phyloP scores from a whole-genome alignment of 2,329 filamentous ascomycete species.

The Cordyceps sp. region DNA sequence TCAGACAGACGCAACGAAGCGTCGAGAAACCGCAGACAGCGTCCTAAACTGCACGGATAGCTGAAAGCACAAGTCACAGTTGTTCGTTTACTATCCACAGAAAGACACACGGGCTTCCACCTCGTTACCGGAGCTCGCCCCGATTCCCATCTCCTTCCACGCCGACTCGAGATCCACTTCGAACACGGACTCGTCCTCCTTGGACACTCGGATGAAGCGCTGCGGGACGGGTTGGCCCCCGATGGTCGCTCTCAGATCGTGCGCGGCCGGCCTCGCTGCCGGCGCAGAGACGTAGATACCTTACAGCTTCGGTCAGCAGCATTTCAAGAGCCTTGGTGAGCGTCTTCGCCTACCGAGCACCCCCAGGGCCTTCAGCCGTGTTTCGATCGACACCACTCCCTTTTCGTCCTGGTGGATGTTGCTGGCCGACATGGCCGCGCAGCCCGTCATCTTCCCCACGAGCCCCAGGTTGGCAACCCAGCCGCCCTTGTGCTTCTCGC shows the following conservation, averaged over 20 bases:
- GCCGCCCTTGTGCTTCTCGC: constrained; percentile 18
- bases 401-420: constrained; percentile 36
- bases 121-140: constrained; percentile 67
- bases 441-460: constrained; percentile 77
- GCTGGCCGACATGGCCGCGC: constrained; percentile 55
- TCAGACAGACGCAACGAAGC: too few species aligned
- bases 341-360: constrained; percentile 37
- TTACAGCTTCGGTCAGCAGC: constrained; percentile 3
- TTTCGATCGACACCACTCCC: constrained; percentile 46
- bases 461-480: constrained; percentile 59
- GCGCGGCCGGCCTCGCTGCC: constrained; percentile 37
- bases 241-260: constrained; percentile 60
- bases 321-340: neutral
- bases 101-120: constrained; percentile 50
- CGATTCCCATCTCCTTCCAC: constrained; percentile 58
- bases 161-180: constrained; percentile 63
- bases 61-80: too few species aligned
- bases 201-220: constrained; percentile 44
- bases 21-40: too few species aligned
- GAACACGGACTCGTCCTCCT: constrained; percentile 40
- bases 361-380: constrained; percentile 66
- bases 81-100: too few species aligned
- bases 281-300: constrained; percentile 66
- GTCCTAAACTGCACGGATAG: too few species aligned
- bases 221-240: constrained; percentile 52